phyloP scores from a whole-genome alignment of 2,329 filamentous ascomycete genomes.

The Hymenoscyphus occultus region DNA sequence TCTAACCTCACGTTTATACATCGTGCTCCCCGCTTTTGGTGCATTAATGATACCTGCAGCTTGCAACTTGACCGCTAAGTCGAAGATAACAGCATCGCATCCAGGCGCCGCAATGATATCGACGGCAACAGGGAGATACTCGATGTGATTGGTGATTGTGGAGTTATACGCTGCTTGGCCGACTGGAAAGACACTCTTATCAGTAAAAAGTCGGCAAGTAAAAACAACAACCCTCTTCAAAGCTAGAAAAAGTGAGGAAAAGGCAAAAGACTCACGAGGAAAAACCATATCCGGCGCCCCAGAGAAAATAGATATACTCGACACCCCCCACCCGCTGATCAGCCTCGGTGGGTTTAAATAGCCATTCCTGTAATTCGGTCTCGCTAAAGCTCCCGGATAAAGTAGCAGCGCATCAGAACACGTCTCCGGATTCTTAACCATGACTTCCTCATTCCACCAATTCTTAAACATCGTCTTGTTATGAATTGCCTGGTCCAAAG shows the following conservation, averaged over 20 bases:
- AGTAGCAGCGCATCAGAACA: conserved; percentile 49
- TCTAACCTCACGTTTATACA: background rate
- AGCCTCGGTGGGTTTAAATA: conserved; percentile 38
- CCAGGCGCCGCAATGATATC: conserved; percentile 55
- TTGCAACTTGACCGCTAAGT: conserved; percentile 49
- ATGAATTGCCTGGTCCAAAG: conserved; percentile 41
- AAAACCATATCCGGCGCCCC: conserved; percentile 46
- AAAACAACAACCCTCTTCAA: background rate
- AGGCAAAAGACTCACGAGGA: conserved; percentile 26
- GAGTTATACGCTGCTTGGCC: conserved; percentile 39
- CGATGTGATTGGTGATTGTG: conserved; percentile 45
- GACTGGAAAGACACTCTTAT: conserved; percentile 15
- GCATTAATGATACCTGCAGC: conserved; percentile 46
- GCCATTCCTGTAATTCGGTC: conserved; percentile 7
- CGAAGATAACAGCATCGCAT: conserved; percentile 56
- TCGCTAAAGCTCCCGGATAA: background rate
- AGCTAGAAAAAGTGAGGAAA: background rate
- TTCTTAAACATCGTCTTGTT: conserved; percentile 47
- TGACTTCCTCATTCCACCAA: conserved; percentile 45
- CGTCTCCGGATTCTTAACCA: conserved; percentile 40
- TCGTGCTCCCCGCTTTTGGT: conserved; percentile 40
- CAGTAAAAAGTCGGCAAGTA: background rate
- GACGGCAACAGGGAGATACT: conserved; percentile 54
- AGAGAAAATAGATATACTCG: conserved; percentile 43
- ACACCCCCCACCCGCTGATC: conserved; percentile 44